These are phyloP conservation scores for Rhizopogon salebrosus DNA, from an alignment of 768 basidiomycete species.

Conservation along the genomic window DNA sequence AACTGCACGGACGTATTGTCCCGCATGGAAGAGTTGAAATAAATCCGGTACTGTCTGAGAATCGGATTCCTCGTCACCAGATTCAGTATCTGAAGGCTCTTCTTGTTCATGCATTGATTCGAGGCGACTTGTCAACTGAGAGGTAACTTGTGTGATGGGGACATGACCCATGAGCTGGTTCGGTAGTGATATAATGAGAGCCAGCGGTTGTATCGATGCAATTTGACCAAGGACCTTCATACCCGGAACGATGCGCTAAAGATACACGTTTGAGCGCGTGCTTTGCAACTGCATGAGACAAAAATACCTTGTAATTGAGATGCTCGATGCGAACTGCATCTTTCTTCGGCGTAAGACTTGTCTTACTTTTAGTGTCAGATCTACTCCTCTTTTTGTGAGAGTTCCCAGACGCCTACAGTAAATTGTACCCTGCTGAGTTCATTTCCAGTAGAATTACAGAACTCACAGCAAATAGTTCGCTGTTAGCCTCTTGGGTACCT, in stretches of 20 bases:
- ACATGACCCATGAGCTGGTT: constrained; percentile 92
- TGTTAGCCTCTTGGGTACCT: constrained; percentile 78
- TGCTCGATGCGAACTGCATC: constrained; percentile 78
- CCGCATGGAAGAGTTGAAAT: constrained; percentile 68
- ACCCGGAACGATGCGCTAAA: constrained; percentile 70
- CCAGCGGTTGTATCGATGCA: constrained; percentile 79
- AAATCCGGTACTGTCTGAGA: constrained; percentile 55
- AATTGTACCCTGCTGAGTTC: not conserved
- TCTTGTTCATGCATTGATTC: constrained; percentile 56
- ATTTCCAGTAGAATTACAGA: not conserved
- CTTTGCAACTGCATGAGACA: not conserved
- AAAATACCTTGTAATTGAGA: constrained; percentile 82
- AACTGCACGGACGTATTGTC: constrained; percentile 79
- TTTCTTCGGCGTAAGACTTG: constrained; percentile 35
- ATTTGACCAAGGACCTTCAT: constrained; percentile 90
- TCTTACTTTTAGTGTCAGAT: constrained; percentile 32
- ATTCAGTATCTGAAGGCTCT: constrained; percentile 38
- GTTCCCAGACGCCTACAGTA: constrained; percentile 36
- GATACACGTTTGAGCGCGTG: constrained; percentile 2
- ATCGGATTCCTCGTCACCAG: constrained; percentile 39
- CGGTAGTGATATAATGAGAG: constrained; percentile 90
- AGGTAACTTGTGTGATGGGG: constrained; percentile 88
- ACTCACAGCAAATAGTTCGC: constrained; percentile 68
- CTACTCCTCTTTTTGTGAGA: constrained; percentile 46
- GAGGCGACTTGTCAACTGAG: constrained; percentile 67